Base-by-base conservation (phyloP, 192 early-diverging fungal species). In the Podila horticola region DNA sequence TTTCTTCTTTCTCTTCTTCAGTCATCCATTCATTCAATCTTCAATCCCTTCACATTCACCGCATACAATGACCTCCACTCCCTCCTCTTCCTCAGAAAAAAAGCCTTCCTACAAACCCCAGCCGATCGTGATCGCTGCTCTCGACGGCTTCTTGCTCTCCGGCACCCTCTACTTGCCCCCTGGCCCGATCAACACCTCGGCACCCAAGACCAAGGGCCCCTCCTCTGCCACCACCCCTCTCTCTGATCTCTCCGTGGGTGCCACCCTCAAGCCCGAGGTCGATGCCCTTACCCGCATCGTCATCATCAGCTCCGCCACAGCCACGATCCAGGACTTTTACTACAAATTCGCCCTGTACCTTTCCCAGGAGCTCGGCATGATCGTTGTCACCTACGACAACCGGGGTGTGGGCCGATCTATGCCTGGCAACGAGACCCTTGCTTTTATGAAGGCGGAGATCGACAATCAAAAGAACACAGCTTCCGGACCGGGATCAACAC, bases 321-420 rank as follows among this genome's bases (percentile, higher is more conserved):
- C 77, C 6, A 81, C 77, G 19, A 73, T 73, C 57, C 77, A 81
- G 41, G 77, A 81, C 28, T 81, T 65, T 30, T 81, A 81, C 38
- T 81, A 69, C 63, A 81, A 81, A 49, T 81, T 81, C 55, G 77
- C 77, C 24, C 20, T 55, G 24, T 81, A 81, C 31, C 71, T 81
- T 33, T 81, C 77, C 0, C 77, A 73, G 28, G 77, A 81, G 31
- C 77, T 81, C 17, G 77, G 77, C 13, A 69, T 81, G 62, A 66
- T 81, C 26, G 77, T 81, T 28, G 33, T 81, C 34, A 73, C 77
- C 5, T 81, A 81, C 22, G 77, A 81, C 30, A 81, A 69, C 55
- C 65, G 77, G 0, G 77, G 77, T 34, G 67, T 81, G 4, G 77
- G 77, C 41, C 77, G 70, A 69, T 81, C 77, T 30, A 69, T 81